Base-by-base conservation (phyloP, 202 grass and related monocot genomes). In the Saccharum hybrid region DNA sequence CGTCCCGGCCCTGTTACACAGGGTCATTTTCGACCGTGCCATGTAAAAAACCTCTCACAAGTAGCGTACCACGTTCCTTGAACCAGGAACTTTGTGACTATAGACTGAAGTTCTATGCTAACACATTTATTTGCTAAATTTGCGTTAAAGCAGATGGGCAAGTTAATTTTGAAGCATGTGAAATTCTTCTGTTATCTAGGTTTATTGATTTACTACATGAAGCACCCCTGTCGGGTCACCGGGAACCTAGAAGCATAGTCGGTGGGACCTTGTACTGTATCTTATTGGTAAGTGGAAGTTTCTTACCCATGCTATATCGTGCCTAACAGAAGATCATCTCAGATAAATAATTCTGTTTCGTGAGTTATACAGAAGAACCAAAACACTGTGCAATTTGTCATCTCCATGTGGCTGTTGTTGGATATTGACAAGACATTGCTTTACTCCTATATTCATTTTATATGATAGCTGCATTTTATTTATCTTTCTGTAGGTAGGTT, bases 131-230 rank as follows among this genome's bases (percentile, higher is more conserved):
- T 26, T 21, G 9, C 80, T 74, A 9, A 28, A 67, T 15, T 72
- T 59, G 5, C 16, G 45, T 59, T 82, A 66, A 71, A 76, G 48
- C 16, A 31, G 8, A 42, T 43, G 22, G 18, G 40, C 4, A 42
- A 30, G 39, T 16, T 81, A 34, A 56, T 2, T 13, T 18, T 56
- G 38, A 23, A 81, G 0, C 48, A 71, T 81, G 3, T 65, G 31
- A 71, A 15, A 70, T 42, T 21, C 52, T 66, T 65, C 6, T 71
- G 13, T 66, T 43, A 22, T 90, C n/a, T 60, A 98, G 93, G 85
- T 98, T 98, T 90, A 77, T 96, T 42, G 93, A 98, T 74, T 83
- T 94, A 84, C 81, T 98, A 41, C 89, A 90, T 73, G 96, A 98
- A 90, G 89, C 93, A 19, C 89, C 91, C 49, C 21, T 98, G 21